Base-by-base conservation (phyloP, 176 grass and related monocot genomes). In the Lolium perenne region DNA sequence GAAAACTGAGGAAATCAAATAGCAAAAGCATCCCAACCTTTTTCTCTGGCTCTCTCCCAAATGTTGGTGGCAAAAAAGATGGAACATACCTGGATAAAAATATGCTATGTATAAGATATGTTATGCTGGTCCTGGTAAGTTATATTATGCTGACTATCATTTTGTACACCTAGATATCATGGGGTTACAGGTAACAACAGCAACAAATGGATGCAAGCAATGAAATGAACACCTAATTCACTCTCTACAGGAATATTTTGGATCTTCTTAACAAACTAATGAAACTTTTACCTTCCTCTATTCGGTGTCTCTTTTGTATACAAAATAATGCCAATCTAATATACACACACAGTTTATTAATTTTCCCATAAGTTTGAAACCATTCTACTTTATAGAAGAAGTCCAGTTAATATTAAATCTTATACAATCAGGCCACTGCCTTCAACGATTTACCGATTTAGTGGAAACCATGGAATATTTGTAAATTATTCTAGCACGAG, bases 1-100 rank as follows among this genome's bases (percentile, higher is more conserved):
- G 43, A 76, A 38, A 69, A 69, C 49, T 8, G 12, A 81, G 10
- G 55, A 5, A 76, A 62, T 57, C 10, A 69, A 82, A 82, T 72
- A 89, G 32, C 16, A 58, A 5, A 80, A 71, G 17, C 48, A 16
- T 53, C n/a, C 88, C 82, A 86, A 96, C 97, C 94, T 96, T 96
- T 91, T 91, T 99, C 63, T 99, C 97, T 51, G 87, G 82, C 84
- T 96, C 97, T 94, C 84, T 96, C 46, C 86, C 80, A 76, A 94
- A 99, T 85, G 94, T 82, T 38, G 97, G 94, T 21, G 97, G 94
- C 97, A 99, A 81, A 86, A 99, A 99, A 65, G 97, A 99, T 79
- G 97, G 97, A 35, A 99, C 94, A 59, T 99, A 99, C 90, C 97
- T 99, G 86, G 74, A 89, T 81, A 95, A 91, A 80, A 89, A 61